phyloP scores from a whole-genome alignment of 2,329 filamentous ascomycete genomes.

The Sordariomycetes sp. region DNA sequence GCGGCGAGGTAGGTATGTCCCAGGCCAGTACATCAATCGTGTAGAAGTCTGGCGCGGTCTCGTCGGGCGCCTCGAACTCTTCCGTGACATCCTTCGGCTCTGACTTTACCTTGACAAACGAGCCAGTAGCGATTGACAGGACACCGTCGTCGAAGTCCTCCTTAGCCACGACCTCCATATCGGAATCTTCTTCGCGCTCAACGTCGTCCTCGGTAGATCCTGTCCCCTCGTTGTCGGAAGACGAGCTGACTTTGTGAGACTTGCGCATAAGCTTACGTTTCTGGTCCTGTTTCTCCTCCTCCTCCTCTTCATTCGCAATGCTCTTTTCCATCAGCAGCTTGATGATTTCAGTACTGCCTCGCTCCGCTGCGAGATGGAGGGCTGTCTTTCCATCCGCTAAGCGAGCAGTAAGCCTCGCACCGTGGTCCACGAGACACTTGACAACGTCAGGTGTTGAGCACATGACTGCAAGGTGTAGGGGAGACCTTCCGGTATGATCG shows the following conservation, averaged over 20 bases:
- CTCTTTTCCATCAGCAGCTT: slow-evolving; percentile 62
- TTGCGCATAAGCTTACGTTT: slow-evolving; percentile 21
- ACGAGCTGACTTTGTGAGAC: slow-evolving; percentile 1
- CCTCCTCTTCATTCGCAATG: slow-evolving; percentile 56
- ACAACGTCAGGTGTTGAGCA: slow-evolving; percentile 59
- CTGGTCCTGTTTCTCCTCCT: slow-evolving; percentile 42
- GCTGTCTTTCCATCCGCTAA: slow-evolving; percentile 70
- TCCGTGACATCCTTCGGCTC: slow-evolving; percentile 26
- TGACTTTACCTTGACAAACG: slow-evolving; percentile 55
- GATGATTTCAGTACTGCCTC: slow-evolving; percentile 57
- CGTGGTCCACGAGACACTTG: slow-evolving; percentile 55
- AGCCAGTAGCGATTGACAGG: slow-evolving; percentile 48
- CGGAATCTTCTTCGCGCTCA: slow-evolving; percentile 20
- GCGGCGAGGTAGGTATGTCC: slow-evolving; percentile 60
- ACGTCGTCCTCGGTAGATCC: slow-evolving; percentile 19
- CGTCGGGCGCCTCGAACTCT: slow-evolving; percentile 35
- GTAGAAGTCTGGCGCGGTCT: slow-evolving; percentile 65
- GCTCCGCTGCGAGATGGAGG: slow-evolving; percentile 65
- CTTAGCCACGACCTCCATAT: slow-evolving; percentile 31
- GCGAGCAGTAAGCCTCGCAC: slow-evolving; percentile 59
- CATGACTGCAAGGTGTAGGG: slow-evolving; percentile 63
- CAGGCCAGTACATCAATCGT: slow-evolving; percentile 68
- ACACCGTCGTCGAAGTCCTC: slow-evolving; percentile 32
- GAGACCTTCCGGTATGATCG: slow-evolving; percentile 67
- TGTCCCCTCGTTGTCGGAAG: slow-evolving; percentile 9